These are phyloP conservation scores for Phytophthora fragariae DNA, from an alignment of 352 stramenopile species.

Conservation along the genomic window DNA sequence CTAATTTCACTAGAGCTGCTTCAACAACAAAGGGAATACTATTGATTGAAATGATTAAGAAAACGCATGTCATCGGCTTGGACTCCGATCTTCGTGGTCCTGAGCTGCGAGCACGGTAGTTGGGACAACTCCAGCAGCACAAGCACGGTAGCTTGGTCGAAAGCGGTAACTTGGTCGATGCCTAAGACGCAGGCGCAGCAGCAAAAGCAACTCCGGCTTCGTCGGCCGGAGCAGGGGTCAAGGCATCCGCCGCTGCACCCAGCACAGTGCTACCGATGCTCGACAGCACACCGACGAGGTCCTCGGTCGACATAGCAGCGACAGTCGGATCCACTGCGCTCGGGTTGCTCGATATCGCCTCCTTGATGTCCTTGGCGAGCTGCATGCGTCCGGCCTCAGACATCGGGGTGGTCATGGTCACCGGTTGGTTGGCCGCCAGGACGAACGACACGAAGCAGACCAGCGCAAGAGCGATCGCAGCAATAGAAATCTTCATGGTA, in stretches of 20 bases:
- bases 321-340: neutral
- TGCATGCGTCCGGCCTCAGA: constrained; percentile 13
- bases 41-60: too few species aligned
- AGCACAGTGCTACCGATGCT: too few species aligned
- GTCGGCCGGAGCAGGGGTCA: neutral
- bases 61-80: too few species aligned
- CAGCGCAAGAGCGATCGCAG: constrained; percentile 2
- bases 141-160: too few species aligned
- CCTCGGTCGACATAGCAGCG: constrained; percentile 9
- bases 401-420: neutral
- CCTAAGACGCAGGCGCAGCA: neutral
- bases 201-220: too few species aligned
- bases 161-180: too few species aligned
- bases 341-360: constrained; percentile 2
- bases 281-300: constrained; percentile 15
- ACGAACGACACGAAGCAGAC: constrained; percentile 13
- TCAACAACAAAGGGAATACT: too few species aligned
- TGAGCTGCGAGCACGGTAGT: too few species aligned
- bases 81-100: too few species aligned
- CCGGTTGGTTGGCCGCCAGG: constrained; percentile 5
- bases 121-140: too few species aligned
- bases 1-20: too few species aligned
- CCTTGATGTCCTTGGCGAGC: constrained; percentile 24
- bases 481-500: constrained; percentile 9
- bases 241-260: too few species aligned